Evolutionary conservation across 208 protist species (phyloP), one percentile per base, ranked within the genome.

Genomic region (Jaenimonas drosophilae): DNA sequence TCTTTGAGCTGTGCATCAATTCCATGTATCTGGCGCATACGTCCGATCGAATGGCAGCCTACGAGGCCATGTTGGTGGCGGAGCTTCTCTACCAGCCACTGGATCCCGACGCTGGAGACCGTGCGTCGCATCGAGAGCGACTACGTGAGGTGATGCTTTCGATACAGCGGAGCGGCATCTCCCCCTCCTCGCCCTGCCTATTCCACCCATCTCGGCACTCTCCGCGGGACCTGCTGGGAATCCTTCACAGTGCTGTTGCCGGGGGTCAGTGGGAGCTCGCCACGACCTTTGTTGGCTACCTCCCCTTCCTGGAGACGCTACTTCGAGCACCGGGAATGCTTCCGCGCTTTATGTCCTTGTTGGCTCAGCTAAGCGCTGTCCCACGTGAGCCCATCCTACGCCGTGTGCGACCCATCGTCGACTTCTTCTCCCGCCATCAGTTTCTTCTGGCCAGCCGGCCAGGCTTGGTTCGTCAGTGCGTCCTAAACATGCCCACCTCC

Each of bases 261-360:
- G 70, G 72, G 2, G 52, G 64, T 9, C 67, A 72, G 1, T 55
- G 64, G 17, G 86, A 90, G 20, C 44, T 85, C 11, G 55, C 68
- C 3, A 52, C 59, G 2, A 49, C 58, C 7, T 41, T 91, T 1
- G 53, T 60, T 4, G 47, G 59, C 26, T 78, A 91, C 54, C 37
- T 94, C 6, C 74, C 73, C 3, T 86, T 85, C 38, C 29, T 94
- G n/a, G 79, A 90, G 49, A 58, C 53, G 27, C 36, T 85, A 11
- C 26, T 86, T 9, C 38, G 58, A 4, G 55, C 57, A 34, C 47
- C 45, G 3, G 51, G 38, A 4, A 61, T 70, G 57, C 49, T 85
- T 21, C 64, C 70, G 44, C 63, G 68, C 11, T 59, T 79, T 31
- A 55, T 85, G 7, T 64, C 57, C 16, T 26, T 84, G 24, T 58